These are phyloP conservation scores for Wolfiporia cocos DNA, from an alignment of 1,284 basidiomycete species.

Conservation along the genomic window DNA sequence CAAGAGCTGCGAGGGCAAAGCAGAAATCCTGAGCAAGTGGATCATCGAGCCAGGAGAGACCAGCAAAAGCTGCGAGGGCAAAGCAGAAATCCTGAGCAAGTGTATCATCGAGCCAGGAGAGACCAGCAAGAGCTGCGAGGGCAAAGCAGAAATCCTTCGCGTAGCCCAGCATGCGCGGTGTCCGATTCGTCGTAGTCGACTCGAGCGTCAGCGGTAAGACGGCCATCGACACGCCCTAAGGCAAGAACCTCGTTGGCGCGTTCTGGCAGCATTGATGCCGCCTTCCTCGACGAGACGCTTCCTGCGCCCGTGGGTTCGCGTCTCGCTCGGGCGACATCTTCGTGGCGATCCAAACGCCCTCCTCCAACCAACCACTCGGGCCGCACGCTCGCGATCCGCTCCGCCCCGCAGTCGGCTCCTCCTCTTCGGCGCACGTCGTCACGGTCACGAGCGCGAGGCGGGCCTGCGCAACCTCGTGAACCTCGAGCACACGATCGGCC, in stretches of 20 bases:
- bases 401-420: conserved; percentile 68
- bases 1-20: too few species aligned
- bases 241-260: conserved; percentile 97
- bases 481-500: conserved; percentile 94
- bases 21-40: too few species aligned
- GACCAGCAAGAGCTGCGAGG: too few species aligned
- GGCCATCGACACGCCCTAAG: conserved; percentile 93
- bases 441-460: conserved; percentile 91
- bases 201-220: conserved; percentile 98
- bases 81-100: too few species aligned
- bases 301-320: conserved; percentile 83
- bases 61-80: too few species aligned
- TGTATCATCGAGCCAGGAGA: too few species aligned
- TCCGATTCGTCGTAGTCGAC: conserved; percentile 97
- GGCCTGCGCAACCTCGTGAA: conserved; percentile 95
- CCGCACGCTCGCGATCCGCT: conserved; percentile 61
- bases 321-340: conserved; percentile 80
- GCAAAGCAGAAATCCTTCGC: too few species aligned
- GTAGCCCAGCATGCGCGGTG: conserved; percentile 68
- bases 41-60: too few species aligned
- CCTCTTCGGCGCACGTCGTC: conserved; percentile 85
- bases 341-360: conserved; percentile 76
- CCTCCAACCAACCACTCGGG: conserved; percentile 53
- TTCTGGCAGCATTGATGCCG: conserved; percentile 99
- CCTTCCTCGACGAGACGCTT: conserved; percentile 92